Base-by-base conservation (phyloP, 1,139 yeast genomes). In the Pichia cactophila region DNA sequence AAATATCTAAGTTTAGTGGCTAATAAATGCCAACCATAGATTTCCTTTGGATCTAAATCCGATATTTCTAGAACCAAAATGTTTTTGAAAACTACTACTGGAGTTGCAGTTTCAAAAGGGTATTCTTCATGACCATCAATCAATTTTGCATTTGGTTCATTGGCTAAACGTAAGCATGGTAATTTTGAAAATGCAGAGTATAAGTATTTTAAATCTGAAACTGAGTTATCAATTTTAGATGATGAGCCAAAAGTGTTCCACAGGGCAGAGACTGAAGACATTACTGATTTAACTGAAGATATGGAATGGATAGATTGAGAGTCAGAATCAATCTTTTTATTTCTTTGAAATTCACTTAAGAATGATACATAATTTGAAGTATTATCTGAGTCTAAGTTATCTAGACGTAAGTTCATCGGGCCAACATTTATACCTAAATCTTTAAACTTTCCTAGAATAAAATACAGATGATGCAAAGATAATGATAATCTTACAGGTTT, bases 91-190 rank as follows among this genome's bases (percentile, higher is more conserved):
- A 79, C 72, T 45, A 68, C 68, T 16, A 82, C 61, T 1, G 87
- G 87, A 7, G 83, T 82, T 2, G 84, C 75, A 2, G 86, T 80
- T 59, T 81, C 87, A 61, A 83, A 81, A 1, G 87, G 87, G 58
- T 77, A 81, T 60, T 81, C 87, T 61, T 81, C 86, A 60, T 80
- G 82, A 2, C 82, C 81, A 45, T 70, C 71, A 37, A 81, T 81
- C 46, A 77, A 67, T 55, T 70, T 74, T 26, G 81, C 74, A 53
- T 78, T 78, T 10, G 80, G 72, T 52, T 78, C 81, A 10, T 84
- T 83, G 14, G 81, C 75, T 47, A 81, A 62, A 33, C 83, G 69
- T 48, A 81, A 69, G 59, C 86, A 80, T 0, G 87, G 87, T 36
- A 81, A 69, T 56, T 81, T 81, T 10, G 85, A 78, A 62, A 81